A percentile compares a stretch with the other conserved stretches of the same genome.
phyloP scores from a whole-genome alignment of 768 basidiomycete species.

The Lactarius quietus region DNA sequence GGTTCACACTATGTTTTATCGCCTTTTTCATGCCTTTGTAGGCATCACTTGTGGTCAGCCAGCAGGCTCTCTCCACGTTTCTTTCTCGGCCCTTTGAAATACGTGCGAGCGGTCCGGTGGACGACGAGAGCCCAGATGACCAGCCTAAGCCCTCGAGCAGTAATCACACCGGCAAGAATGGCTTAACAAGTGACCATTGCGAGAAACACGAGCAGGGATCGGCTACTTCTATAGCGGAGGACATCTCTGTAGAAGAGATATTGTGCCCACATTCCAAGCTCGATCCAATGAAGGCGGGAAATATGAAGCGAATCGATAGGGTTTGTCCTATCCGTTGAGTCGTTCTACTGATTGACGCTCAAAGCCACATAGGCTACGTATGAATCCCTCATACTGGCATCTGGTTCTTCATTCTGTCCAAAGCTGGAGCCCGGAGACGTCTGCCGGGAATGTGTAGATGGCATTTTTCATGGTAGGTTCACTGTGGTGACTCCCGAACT shows the following conservation, averaged over 20 bases:
- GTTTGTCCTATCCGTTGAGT: slow-evolving; percentile 35
- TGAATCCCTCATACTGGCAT: slow-evolving; percentile 37
- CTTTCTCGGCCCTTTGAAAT: slow-evolving; percentile 19
- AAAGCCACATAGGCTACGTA: slow-evolving; percentile 40
- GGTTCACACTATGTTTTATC: not conserved
- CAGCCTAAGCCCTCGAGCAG: not conserved
- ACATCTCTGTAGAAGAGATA: slow-evolving; percentile 43
- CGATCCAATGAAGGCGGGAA: slow-evolving; percentile 53
- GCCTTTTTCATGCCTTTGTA: slow-evolving; percentile 26
- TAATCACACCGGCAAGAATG: slow-evolving; percentile 8
- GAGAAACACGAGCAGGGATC: not conserved
- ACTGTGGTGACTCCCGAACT: slow-evolving; percentile 4
- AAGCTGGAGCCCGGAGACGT: slow-evolving; percentile 47
- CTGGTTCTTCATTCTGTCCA: slow-evolving; percentile 45
- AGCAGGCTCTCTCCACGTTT: slow-evolving; percentile 53
- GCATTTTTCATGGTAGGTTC: slow-evolving; percentile 52
- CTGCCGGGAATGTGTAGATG: slow-evolving; percentile 57
- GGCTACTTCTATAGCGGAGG: slow-evolving; percentile 38
- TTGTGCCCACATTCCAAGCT: slow-evolving; percentile 60
- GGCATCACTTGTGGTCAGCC: slow-evolving; percentile 59
- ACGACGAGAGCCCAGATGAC: not conserved
- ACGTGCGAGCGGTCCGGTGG: not conserved
- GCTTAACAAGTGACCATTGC: not conserved
- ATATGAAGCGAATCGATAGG: slow-evolving; percentile 66
- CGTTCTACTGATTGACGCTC: not conserved